Evolutionary conservation across 2,329 filamentous ascomycete genomes (phyloP).

Genomic region (Aspergillus oerlinghausenensis): DNA sequence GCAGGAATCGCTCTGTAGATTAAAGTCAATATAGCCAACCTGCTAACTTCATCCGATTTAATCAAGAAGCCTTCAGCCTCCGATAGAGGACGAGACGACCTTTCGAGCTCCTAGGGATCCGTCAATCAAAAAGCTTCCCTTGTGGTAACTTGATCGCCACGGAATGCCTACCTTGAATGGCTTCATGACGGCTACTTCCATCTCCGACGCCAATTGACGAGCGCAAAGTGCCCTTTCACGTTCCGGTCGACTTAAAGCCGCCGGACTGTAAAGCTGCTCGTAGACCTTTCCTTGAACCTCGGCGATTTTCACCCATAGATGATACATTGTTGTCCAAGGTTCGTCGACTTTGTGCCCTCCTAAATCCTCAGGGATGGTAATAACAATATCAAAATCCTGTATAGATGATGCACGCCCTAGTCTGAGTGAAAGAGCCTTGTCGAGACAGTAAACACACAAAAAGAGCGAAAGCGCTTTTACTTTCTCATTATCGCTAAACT

Average conservation of each 20-base stretch:
- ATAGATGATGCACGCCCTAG: constrained; percentile 56
- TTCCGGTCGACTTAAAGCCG: constrained; percentile 24
- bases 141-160: not conserved
- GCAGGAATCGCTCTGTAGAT: constrained; percentile 40
- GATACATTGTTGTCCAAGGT: constrained; percentile 46
- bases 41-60: constrained; percentile 32
- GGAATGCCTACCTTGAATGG: constrained; percentile 24
- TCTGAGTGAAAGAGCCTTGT: constrained; percentile 56
- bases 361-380: constrained; percentile 42
- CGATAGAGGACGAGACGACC: constrained; percentile 12
- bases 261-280: constrained; percentile 49
- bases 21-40: constrained; percentile 33
- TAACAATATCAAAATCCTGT: constrained; percentile 57
- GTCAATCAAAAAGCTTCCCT: not conserved
- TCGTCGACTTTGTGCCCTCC: constrained; percentile 10
- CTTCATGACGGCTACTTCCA: constrained; percentile 24
- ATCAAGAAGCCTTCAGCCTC: constrained; percentile 26
- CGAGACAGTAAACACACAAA: constrained; percentile 57
- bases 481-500: constrained; percentile 23
- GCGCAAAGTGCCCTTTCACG: constrained; percentile 25
- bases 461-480: constrained; percentile 43
- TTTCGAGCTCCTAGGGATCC: constrained; percentile 8
- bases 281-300: constrained; percentile 58
- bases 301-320: constrained; percentile 53
- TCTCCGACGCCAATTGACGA: constrained; percentile 23